Evolutionary conservation across 2,329 filamentous ascomycete species (phyloP), one percentile per base, ranked within the genome.

Genomic region (Magnaporthales sp.): DNA sequence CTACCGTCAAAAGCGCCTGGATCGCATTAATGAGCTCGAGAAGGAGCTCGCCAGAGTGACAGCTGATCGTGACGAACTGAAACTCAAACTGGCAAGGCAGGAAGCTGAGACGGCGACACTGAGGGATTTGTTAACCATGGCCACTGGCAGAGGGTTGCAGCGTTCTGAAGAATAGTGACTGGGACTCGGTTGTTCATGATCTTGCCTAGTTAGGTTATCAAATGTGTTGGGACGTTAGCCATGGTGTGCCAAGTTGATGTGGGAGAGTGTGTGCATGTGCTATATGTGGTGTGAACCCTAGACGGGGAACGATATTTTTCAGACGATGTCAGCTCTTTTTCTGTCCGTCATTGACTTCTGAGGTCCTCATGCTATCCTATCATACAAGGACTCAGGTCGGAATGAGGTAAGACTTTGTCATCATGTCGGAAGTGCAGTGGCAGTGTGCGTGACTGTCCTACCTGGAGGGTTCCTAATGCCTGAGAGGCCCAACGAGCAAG

Each of bases 1-100:
- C 64, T 89, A 88, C 74, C 83, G 87, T 22, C 86, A 89, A 72
- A 87, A 87, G 72, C 84, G 86, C 68, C 77, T 88, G 32, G 86
- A 89, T 71, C 83, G 86, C 64, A 83, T 88, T 71, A 72, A 77
- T 63, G 80, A 82, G 69, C 78, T 89, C 22, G 86, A 89, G 72
- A 73, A 77, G 3, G 80, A 81, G 31, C 76, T 89, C 62, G 81
- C 81, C 63, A 76, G 80, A 63, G 80, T 85, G 67, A 80, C 80
- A 68, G 73, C 77, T 66, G 86, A 89, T 74, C 75, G 85, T 30
- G 86, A 89, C 68, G 83, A 83, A 22, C 75, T 88, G 69, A 81
- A 80, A 67, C 76, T 88, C 62, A 78, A 80, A 70, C 77, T 88
- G 68, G 86, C 86, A 29, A 78, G 83, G 71, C 79, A 84, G 68